phyloP scores from a whole-genome alignment of 176 grass and related monocot genomes.

The Pontederia crassipes region DNA sequence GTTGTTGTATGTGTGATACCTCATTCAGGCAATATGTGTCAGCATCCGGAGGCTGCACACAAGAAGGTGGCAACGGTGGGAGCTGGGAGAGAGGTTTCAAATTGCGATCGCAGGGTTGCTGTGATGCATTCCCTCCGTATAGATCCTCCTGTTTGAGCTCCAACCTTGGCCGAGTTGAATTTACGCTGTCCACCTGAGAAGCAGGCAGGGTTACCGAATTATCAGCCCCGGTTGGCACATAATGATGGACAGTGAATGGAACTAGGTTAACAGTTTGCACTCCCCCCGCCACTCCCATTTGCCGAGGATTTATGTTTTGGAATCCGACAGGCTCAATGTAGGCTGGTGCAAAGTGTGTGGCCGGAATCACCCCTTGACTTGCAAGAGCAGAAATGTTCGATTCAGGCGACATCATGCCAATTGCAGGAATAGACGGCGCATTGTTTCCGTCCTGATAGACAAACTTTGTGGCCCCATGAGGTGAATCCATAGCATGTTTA shows the following conservation, averaged over 20 bases:
- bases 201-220: slow-evolving; percentile 1
- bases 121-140: slow-evolving; percentile 30
- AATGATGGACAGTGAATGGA: slow-evolving; percentile 43
- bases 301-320: slow-evolving; percentile 46
- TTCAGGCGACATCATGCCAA: slow-evolving; percentile 9
- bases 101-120: slow-evolving; percentile 40
- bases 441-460: slow-evolving; percentile 22
- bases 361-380: slow-evolving; percentile 21
- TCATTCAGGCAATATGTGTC: slow-evolving; percentile 28
- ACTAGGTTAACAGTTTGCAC: slow-evolving; percentile 34
- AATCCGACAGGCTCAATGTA: slow-evolving; percentile 55
- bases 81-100: slow-evolving; percentile 62
- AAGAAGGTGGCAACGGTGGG: slow-evolving; percentile 47
- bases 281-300: slow-evolving; percentile 33
- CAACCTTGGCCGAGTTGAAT: slow-evolving; percentile 21
- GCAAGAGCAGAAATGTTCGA: background rate
- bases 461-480: slow-evolving; percentile 11
- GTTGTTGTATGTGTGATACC: background rate
- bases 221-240: slow-evolving; percentile 21
- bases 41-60: slow-evolving; percentile 38
- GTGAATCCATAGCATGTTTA: background rate
- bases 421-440: background rate
- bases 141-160: slow-evolving; percentile 33
- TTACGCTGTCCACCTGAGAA: slow-evolving; percentile 22
- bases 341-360: slow-evolving; percentile 20